Conservation (phyloP, 1,284 basidiomycete species). For the Puccinia brachypodii region DNA sequence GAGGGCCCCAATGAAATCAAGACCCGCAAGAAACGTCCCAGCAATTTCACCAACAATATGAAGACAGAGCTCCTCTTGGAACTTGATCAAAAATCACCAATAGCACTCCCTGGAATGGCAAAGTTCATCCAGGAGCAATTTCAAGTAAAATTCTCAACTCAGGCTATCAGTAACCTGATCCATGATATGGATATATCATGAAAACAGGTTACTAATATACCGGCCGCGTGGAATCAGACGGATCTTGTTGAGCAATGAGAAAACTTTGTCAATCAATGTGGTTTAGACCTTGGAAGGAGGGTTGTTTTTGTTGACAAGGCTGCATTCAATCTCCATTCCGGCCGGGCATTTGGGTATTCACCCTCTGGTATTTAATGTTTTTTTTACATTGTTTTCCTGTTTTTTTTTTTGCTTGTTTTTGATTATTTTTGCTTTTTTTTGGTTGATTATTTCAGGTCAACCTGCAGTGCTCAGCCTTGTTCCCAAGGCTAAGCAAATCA, state of each 20-base stretch:
- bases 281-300: neutral
- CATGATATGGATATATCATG: slow-evolving; percentile 6
- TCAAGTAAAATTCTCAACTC: neutral
- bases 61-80: neutral
- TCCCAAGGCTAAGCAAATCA: slow-evolving; percentile 5
- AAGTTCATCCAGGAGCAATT: neutral
- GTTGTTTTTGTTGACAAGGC: slow-evolving; percentile 14
- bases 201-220: slow-evolving; percentile 8
- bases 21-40: neutral
- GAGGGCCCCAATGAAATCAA: neutral
- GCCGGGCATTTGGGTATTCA: neutral
- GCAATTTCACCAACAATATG: neutral
- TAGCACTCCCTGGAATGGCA: neutral
- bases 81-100: neutral
- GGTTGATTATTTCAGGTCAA: neutral
- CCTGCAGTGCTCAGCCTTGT: slow-evolving; percentile 14
- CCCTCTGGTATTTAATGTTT: neutral
- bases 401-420: neutral
- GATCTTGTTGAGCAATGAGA: neutral
- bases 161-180: slow-evolving; percentile 1
- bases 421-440: neutral
- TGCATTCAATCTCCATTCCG: neutral
- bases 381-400: neutral
- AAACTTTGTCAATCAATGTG: neutral
- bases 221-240: slow-evolving; percentile 1